A percentile compares a stretch with the other conserved stretches of the same genome.
Evolutionary conservation across 441 rosid genomes (phyloP).

Genomic region (Dalechampia spathulata): DNA sequence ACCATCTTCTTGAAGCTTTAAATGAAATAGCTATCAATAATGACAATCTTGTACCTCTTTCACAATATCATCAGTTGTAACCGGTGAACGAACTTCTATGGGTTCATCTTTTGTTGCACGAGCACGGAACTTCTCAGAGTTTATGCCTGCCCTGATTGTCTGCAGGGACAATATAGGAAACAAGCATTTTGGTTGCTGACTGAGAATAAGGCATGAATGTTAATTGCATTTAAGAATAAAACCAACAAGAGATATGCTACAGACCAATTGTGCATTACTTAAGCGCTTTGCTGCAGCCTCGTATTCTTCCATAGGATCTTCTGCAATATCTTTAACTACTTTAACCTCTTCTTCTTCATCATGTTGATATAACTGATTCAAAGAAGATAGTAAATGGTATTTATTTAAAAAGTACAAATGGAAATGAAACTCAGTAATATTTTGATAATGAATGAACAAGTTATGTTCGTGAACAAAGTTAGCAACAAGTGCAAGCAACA

Average conservation of each 20-base stretch:
- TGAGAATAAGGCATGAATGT: not conserved
- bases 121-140: constrained; percentile 51
- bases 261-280: constrained; percentile 55
- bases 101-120: constrained; percentile 81
- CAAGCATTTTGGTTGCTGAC: not conserved
- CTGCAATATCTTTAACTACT: constrained; percentile 45
- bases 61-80: constrained; percentile 62
- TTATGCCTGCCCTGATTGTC: constrained; percentile 25
- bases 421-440: too few species aligned
- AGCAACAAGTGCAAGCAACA: too few species aligned
- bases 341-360: constrained; percentile 72
- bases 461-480: too few species aligned
- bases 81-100: constrained; percentile 56
- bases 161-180: not conserved
- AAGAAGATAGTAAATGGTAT: not conserved
- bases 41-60: constrained; percentile 47
- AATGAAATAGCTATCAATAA: not conserved
- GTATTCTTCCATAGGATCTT: constrained; percentile 54
- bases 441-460: not conserved
- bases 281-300: constrained; percentile 80
- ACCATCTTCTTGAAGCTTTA: too few species aligned
- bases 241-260: constrained; percentile 17
- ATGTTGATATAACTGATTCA: constrained; percentile 52
- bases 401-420: too few species aligned
- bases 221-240: not conserved